Base-by-base conservation (phyloP, 1,139 yeast genomes). In the Blastobotrys buckinghamii region DNA sequence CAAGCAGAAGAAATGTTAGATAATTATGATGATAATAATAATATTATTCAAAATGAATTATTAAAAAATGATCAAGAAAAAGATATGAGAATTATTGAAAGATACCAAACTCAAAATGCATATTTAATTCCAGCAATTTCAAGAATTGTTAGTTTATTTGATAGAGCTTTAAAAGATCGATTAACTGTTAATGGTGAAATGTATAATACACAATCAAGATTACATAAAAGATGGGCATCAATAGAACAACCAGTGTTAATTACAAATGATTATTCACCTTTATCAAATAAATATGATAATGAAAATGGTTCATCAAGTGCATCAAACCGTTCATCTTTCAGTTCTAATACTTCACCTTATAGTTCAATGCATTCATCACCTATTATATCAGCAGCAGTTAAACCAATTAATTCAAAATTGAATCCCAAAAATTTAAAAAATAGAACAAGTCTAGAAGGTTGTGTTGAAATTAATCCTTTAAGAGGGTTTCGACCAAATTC, bases 1-100 rank as follows among this genome's bases (percentile, higher is more conserved):
- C 59, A 59, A 40, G 63, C 60, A 12, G 47, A 44, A 30, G 56
- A 57, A 30, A 49, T 59, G 52, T 52, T 62, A 40, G 55, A 56
- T 35, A 48, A 44, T 13, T 42, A 53, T 33, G 54, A 56, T 32
- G 51, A 50, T 13, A 56, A 56, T 44, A 48, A 55, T 15, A 40
- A 48, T 2, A 26, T 39, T 9, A 49, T 56, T 16, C 40, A 43
- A 16, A 22, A 24, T 16, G 58, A 52, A 41, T 50, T 41, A 24
- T 6, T 4, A 7, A 44, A 36, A n/a, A 45, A 41, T 13, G 44
- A 41, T 6, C 41, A 48, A 4, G 44, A 50, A 33, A 36, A 32
- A 13, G 46, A 50, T 36, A 27, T 7, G 5, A 12, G 22, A 15
- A 6, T 13, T 6, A 36, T 41, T 5, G 55, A 58, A 37, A 44